Conservation (phyloP, 441 rosid genomes). For the Erodium texanum region DNA sequence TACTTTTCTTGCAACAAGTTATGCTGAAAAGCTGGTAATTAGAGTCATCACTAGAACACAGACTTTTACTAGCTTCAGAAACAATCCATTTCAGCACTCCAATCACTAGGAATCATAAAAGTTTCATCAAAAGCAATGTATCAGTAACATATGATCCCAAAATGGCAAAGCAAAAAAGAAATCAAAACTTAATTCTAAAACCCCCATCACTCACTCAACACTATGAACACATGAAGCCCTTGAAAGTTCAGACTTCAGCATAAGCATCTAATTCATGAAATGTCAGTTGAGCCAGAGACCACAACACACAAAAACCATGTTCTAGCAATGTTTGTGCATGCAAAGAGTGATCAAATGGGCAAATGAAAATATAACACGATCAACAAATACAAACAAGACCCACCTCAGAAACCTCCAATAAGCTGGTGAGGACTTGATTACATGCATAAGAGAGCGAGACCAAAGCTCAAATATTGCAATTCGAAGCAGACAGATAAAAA, state of each 20-base stretch:
- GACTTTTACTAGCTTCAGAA: not conserved
- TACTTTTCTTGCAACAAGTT: not conserved
- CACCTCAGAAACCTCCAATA: constrained; percentile 1
- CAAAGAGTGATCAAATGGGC: constrained; percentile 3
- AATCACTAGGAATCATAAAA: not conserved
- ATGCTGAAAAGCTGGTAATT: not conserved
- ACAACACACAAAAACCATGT: not conserved
- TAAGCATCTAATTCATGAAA: not conserved
- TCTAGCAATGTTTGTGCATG: not conserved
- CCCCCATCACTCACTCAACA: not conserved
- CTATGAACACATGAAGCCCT: not conserved
- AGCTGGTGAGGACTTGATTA: not conserved
- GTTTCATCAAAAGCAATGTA: not conserved
- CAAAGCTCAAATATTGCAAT: not conserved
- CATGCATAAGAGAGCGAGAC: not conserved
- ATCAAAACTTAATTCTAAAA: not conserved
- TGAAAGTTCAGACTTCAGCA: not conserved
- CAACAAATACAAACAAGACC: not conserved
- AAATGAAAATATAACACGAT: not conserved
- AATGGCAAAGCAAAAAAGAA: not conserved
- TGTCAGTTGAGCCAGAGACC: not conserved
- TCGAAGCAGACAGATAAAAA: no score
- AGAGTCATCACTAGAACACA: not conserved
- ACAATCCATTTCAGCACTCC: not conserved
- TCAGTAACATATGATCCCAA: no score